Evolutionary conservation across 1,284 basidiomycete species (phyloP), one percentile per base, ranked within the genome.

Genomic region (Vanrija pseudolonga): DNA sequence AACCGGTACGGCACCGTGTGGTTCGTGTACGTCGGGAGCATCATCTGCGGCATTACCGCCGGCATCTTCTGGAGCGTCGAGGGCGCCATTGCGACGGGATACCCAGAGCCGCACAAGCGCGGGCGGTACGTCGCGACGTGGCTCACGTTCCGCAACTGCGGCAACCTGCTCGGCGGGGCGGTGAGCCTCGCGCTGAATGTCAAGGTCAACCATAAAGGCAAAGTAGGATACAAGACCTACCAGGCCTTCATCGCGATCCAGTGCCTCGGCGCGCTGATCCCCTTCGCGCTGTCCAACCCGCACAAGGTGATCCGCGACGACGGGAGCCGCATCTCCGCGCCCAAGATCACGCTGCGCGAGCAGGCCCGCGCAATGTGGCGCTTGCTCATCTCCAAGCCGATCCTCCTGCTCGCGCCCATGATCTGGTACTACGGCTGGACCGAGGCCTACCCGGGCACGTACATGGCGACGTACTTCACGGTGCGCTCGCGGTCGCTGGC

Each of bases 41-140:
- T 61, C 6, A 50, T 52, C 14, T 69, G 67, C 50, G 70, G 70
- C 39, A 64, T 72, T 46, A 60, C 57, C 5, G 68, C 70, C 12
- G 70, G 68, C 5, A 65, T 70, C 59, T 70, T 72, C 62, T 72
- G 70, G 69, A 24, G 18, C 5, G 45, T 50, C 26, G 53, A 55
- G 19, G 53, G 53, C n/a, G 54, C 54, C n/a, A 41, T 50, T 18
- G 48, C 48, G 0, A 50, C 44, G 7, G 48, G 47, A 3, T 55
- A 55, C 23, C 48, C 53, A 39, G 53, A 55, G 45, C n/a, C 44
- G 19, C 48, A 50, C 44, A 55, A 55, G 47, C 43, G 48, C 2
- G 53, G 53, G 5, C 47, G 55, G 4, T 66, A 65, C 43, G 53
- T 71, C 12, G 66, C 64, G 15, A 61, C 69, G 17, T 72, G 69